Base-by-base conservation (phyloP, 2,329 filamentous ascomycete species). In the Ophiostoma populinum region DNA sequence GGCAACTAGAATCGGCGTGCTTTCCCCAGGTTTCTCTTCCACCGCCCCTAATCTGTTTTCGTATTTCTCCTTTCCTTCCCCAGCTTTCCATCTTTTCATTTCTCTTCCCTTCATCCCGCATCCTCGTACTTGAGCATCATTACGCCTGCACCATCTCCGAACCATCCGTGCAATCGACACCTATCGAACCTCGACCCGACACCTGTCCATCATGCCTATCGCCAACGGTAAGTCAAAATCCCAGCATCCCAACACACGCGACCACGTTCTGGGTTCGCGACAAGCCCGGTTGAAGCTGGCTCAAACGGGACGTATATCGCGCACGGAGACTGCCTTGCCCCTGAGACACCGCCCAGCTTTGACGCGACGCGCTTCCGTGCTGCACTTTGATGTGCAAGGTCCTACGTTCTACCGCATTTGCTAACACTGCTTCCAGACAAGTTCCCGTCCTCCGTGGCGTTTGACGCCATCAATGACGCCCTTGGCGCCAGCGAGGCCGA, bases 391-490 rank as follows among this genome's bases (percentile, higher is more conserved):
- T n/a, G n/a, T n/a, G n/a, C n/a, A n/a, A n/a, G n/a, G n/a, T n/a
- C n/a, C n/a, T n/a, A n/a, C n/a, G 18, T 13, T 13, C 12, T 33
- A 4, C 16, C 15, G 8, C 22, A 13, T 20, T 15, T 19, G 6
- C 25, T 29, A 16, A 35, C 32, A 18, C 10, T 25, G 19, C 19
- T 18, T 32, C 26, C 47, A 85, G 80, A 73, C 57, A 75, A 75
- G 46, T 94, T 93, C 61, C 87, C 90, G 45, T 74, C 87, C 51
- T 95, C 90, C 40, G 75, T 61, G 45, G 85, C 86, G 47, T 98
- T 98, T 58, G 90, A 98, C 54, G 67, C 65, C 51, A 94, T 98
- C 66, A 72, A 80, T 57, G 53, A 61, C 36, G 70, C 75, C 35
- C 75, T 98, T 44, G 59, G 65, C 50, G 56, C 67, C 49, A 72